Base-by-base conservation (phyloP, 2,329 filamentous ascomycete species). In the Nemania sp. region DNA sequence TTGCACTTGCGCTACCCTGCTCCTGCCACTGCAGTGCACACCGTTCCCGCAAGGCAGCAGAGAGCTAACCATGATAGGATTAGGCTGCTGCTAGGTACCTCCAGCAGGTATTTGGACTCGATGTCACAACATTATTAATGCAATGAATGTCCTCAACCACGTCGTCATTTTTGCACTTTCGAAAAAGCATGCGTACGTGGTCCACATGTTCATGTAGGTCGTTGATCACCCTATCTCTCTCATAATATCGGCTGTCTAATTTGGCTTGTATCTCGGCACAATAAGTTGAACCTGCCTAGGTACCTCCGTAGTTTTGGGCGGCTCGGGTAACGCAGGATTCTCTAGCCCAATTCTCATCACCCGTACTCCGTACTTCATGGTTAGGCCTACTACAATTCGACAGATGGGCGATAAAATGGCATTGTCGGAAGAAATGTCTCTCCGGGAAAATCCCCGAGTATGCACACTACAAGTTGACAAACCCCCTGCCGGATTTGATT, bases 1-100 rank as follows among this genome's bases (percentile, higher is more conserved):
- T 56, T 56, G 30, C 24, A 9, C 49, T 52, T 49, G 53, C 52
- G 24, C 24, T 37, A 31, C 9, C n/a, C 49, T 24, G 19, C 46
- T 48, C 4, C 3, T 12, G 14, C 23, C 50, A 34, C 14, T 15
- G 42, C 22, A 48, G 42, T 24, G 15, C 14, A 14, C 19, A 37
- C n/a, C n/a, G n/a, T n/a, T n/a, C n/a, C n/a, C n/a, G 17, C n/a
- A 24, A 40, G 28, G 26, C 34, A 23, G 23, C 19, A 4, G 4
- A 4, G 4, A 15, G 15, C 22, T 41, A 41, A 26, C 48, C 12
- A 24, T 39, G 14, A 30, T 19, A 9, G 41, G 41, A 24, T 51
- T 51, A 45, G 48, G 30, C n/a, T 44, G 12, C 37, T 23, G 37
- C 15, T 33, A 14, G 34, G 34, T 39, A 20, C 17, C 5, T 26